phyloP scores from a whole-genome alignment of 768 basidiomycete species.

The Podaxis rugospora region DNA sequence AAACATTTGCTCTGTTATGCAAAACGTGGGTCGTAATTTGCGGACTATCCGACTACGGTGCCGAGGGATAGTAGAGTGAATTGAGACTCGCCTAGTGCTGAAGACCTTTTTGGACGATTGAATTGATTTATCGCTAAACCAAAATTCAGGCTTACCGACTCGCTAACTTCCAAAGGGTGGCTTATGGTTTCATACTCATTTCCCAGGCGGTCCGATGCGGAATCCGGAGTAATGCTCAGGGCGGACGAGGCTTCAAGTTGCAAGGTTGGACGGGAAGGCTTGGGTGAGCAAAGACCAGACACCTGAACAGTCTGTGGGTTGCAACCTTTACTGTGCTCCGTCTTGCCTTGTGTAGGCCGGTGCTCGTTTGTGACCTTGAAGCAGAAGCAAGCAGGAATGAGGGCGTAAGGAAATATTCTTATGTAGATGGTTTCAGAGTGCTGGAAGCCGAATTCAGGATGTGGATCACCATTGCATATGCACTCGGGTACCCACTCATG shows the following conservation, averaged over 20 bases:
- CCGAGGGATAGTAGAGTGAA: neutral
- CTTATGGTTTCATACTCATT: neutral
- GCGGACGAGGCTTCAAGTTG: too few relatives aligned
- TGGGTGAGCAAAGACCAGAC: too few relatives aligned
- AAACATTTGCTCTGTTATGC: neutral
- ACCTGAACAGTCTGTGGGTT: too few relatives aligned
- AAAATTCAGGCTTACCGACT: neutral
- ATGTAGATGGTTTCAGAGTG: too few relatives aligned
- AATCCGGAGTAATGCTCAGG: neutral
- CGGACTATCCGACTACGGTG: neutral
- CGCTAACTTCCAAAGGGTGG: neutral
- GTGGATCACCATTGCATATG: neutral
- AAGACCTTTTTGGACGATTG: neutral
- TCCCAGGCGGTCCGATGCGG: neutral
- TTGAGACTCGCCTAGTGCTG: neutral
- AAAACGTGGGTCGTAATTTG: neutral
- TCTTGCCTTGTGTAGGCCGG: too few relatives aligned
- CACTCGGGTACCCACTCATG: neutral
- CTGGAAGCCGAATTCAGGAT: neutral
- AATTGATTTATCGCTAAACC: neutral
- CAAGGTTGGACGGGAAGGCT: too few relatives aligned
- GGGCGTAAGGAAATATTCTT: too few relatives aligned
- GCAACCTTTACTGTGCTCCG: too few relatives aligned
- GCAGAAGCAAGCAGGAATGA: too few relatives aligned
- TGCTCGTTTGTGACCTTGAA: too few relatives aligned